Conservation (phyloP, 208 protist genomes). For the Acanthamoeba royreba region DNA sequence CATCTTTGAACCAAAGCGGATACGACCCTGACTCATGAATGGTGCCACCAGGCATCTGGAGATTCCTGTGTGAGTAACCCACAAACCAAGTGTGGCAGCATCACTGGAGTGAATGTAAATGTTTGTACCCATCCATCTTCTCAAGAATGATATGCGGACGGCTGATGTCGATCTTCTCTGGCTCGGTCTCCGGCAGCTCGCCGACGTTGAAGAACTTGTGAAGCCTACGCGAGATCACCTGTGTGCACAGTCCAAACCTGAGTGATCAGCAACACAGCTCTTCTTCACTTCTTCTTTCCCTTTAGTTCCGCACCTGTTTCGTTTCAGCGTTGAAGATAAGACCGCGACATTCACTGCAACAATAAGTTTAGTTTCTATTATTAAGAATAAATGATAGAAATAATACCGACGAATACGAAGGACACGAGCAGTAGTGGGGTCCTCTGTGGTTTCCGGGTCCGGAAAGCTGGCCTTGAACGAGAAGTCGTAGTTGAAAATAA, state of each 20-base stretch:
- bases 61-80: neutral
- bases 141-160: constrained; percentile 22
- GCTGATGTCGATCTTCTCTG: neutral
- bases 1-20: constrained; percentile 14
- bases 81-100: neutral
- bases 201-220: constrained; percentile 47
- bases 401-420: neutral
- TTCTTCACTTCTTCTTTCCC: too few relatives aligned
- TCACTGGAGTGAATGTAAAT: neutral
- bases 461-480: constrained; percentile 29
- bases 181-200: constrained; percentile 6
- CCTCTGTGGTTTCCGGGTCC: neutral
- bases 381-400: neutral
- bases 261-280: too few relatives aligned
- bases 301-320: neutral
- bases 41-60: neutral
- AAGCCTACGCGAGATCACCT: neutral
- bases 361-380: neutral
- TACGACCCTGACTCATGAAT: neutral
- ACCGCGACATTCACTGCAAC: constrained; percentile 5
- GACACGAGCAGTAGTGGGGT: neutral
- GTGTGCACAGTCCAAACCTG: too few relatives aligned
- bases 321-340: neutral
- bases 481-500: constrained; percentile 43
- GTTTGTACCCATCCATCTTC: constrained; percentile 21